Evolutionary conservation across 208 protist genomes (phyloP), one percentile per base, ranked within the genome.

Genomic region (Trypanosoma boissoni): DNA sequence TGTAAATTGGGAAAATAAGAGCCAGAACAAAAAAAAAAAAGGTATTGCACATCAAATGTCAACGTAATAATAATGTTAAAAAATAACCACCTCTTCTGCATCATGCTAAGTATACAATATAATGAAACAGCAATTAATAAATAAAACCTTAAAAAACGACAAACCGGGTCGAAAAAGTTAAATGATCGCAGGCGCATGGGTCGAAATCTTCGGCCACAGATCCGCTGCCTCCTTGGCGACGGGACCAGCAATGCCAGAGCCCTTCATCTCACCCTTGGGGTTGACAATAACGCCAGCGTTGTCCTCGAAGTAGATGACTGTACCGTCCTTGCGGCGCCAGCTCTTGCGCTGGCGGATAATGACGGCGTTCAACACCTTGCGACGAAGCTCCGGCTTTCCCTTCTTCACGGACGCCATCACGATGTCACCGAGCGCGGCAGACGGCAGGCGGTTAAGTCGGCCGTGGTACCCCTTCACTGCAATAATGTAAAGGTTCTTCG

Each of bases 281-380:
- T 99, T 99, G 44, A 99, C 98, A 65, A 99, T 99, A 34, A 99
- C 98, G 72, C 98, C 98, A 44, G 99, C 99, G 78, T 99, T 99
- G 83, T 99, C 98, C 86, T 99, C 98, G 58, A 99, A 99, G 85
- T 99, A 99, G 68, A 99, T 89, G 73, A 97, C 98, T 41, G 88
- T 98, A 65, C 94, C 96, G 70, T 99, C 98, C 82, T 97, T 98
- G 64, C 99, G 77, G 76, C 98, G 93, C 97, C 97, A 99, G 75
- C 95, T 77, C 96, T 99, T 99, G 67, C 97, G 90, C 91, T 99
- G 99, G 70, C 99, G 87, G 69, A 99, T 94, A 60, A 99, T 94
- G 42, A 99, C 96, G 54, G 96, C 97, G 66, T 97, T 96, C 62
- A 91, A 72, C 53, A 99, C 96, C 91, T 99, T 99, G 88, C 99